Evolutionary conservation across 2,329 filamentous ascomycete genomes (phyloP).

Genomic region (Pseudocercospora macadamiae): DNA sequence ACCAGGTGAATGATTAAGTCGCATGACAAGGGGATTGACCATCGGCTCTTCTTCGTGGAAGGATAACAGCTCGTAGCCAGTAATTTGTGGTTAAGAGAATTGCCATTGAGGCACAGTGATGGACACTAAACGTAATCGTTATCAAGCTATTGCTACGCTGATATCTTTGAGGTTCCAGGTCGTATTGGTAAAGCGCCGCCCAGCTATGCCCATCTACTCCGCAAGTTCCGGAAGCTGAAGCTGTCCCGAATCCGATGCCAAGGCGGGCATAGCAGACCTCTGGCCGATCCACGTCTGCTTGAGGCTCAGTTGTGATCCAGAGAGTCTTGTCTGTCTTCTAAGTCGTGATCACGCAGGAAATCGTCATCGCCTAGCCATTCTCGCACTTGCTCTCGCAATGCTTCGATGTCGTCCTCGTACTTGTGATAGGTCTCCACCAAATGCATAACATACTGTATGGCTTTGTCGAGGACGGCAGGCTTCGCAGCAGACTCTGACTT

Average conservation of each 20-base stretch:
- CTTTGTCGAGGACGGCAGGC: slow-evolving; percentile 25
- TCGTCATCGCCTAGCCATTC: slow-evolving; percentile 20
- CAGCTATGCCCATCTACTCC: no score
- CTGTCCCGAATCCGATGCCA: not conserved
- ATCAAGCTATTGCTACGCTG: no score
- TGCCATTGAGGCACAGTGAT: no score
- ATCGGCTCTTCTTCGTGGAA: no score
- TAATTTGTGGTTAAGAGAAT: no score
- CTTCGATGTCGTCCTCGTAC: slow-evolving; percentile 24
- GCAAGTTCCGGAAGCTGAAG: no score
- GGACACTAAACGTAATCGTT: no score
- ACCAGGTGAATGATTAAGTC: no score
- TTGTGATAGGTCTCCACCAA: slow-evolving; percentile 23
- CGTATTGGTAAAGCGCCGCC: no score
- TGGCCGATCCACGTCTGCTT: not conserved
- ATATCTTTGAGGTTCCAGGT: no score
- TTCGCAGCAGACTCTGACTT: slow-evolving; percentile 16
- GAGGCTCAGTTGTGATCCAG: not conserved
- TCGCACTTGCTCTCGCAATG: slow-evolving; percentile 18
- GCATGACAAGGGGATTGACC: no score
- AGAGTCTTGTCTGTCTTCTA: not conserved
- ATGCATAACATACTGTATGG: slow-evolving; percentile 25
- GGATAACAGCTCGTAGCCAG: no score
- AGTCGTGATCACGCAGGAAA: not conserved
- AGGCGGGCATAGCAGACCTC: not conserved